Base-by-base conservation (phyloP, 2,329 filamentous ascomycete genomes). In the Trichoderma semiorbis region DNA sequence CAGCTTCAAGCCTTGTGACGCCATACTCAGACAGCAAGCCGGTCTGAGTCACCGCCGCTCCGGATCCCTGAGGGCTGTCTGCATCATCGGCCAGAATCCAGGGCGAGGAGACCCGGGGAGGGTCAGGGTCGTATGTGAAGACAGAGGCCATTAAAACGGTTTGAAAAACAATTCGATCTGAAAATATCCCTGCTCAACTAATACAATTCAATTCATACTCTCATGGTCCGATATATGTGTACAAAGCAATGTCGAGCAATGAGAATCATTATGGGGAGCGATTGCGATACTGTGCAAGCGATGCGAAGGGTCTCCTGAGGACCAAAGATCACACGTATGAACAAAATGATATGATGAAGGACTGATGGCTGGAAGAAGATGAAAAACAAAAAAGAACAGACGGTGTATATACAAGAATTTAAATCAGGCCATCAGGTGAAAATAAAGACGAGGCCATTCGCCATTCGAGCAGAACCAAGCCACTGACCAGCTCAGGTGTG, bases 91-190 rank as follows among this genome's bases (percentile, higher is more conserved):
- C 87, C 12, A 86, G 89, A 66, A 92, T 87, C 96, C 96, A 99
- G 18, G 96, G 96, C 21, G 95, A 98, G 16, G 93, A 92, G 43
- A 98, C 94, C 80, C 93, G 87, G 2, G 93, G 93, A 60, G 94
- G 93, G 75, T 97, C 92, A 3, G 93, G 91, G 74, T 98, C 94
- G 79, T 93, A 99, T 0, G 95, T 98, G 80, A 99, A 99, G 76
- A 99, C 93, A 14, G 95, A 98, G 72, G 96, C 95, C 93, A 96
- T 97, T 69, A 11, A 30, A 14, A 21, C n/a, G 12, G 30, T 34
- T 36, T 21, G 16, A n/a, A 50, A 61, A 39, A n/a, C 55, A 18
- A 50, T 60, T 61, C n/a, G 58, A 43, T 63, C 32, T 39, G 12
- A 21, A 50, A n/a, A 24, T 69, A 34, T 47, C 55, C n/a, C 24